These are phyloP conservation scores for Forsythia suspensa DNA, from an alignment of 257 asterid genomes.

Conservation along the genomic window DNA sequence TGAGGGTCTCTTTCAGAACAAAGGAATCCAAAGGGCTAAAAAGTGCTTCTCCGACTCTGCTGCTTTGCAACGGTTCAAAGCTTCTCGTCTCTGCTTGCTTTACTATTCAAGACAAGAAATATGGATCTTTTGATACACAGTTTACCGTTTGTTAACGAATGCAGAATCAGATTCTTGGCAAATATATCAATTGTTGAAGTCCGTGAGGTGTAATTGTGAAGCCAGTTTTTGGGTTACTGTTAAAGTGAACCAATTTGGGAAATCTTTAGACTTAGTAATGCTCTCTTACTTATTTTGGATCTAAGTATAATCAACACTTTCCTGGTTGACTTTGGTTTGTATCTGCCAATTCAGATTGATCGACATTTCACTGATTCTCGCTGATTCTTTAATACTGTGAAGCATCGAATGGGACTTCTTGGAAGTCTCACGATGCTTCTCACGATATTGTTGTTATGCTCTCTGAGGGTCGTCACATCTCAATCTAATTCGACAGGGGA, in stretches of 20 bases:
- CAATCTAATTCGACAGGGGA: not conserved
- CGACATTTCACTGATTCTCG: not conserved
- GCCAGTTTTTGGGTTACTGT: not conserved
- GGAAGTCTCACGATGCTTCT: slow-evolving; percentile 39
- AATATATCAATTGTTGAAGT: not conserved
- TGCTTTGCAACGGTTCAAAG: slow-evolving; percentile 22
- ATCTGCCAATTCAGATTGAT: not conserved
- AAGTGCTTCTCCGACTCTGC: not conserved
- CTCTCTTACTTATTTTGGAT: not conserved
- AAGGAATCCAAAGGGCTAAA: slow-evolving; percentile 21
- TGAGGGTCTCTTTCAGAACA: not conserved
- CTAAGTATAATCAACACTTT: not conserved
- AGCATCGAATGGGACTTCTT: slow-evolving; percentile 50
- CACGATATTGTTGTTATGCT: slow-evolving; percentile 32
- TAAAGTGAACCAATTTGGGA: not conserved
- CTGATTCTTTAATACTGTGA: slow-evolving; percentile 9
- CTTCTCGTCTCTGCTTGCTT: slow-evolving; percentile 15
- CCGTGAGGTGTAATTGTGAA: not conserved
- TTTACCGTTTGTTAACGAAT: not conserved
- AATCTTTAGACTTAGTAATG: not conserved
- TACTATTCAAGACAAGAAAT: slow-evolving; percentile 2
- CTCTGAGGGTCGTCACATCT: slow-evolving; percentile 17
- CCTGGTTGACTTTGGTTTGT: not conserved
- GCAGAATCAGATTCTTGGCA: slow-evolving; percentile 1
- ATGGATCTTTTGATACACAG: slow-evolving; percentile 3